Base-by-base conservation (phyloP, 2,329 filamentous ascomycete species). In the Berkeleyomyces rouxiae region DNA sequence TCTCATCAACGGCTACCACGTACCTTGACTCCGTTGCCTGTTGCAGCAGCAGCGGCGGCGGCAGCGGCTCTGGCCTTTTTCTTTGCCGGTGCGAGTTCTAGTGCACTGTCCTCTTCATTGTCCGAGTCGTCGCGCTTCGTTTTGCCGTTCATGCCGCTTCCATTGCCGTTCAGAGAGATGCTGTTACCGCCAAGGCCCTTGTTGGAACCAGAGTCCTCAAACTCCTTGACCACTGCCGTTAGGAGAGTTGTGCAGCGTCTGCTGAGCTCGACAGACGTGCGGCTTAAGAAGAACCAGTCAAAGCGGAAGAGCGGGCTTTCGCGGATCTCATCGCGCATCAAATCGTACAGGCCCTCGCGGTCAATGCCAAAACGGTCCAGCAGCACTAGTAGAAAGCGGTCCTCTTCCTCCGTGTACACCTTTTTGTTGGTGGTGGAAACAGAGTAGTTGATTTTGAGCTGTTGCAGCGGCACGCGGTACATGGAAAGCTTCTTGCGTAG, bases 351-450 rank as follows among this genome's bases (percentile, higher is more conserved):
- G 42, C 83, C 83, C 69, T 97, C 92, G 1, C 87, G 87, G 71
- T 99, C 95, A 43, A 99, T 85, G 5, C 95, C 93, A 68, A 90
- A 87, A 72, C 86, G 88, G 74, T 99, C 90, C 4, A 99, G 80
- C 75, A 96, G 86, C 59, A 99, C 92, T 42, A 99, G 80, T 61
- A 99, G 75, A 75, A 99, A 99, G 3, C 93, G 84, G 71, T 99
- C 93, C 73, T 99, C 93, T 71, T 99, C 93, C 72, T 99, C 95
- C 0, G 91, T 97, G 72, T 99, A 99, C 0, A 99, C 91, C 77
- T 99, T 99, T 78, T 99, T 99, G 82, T 99, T 99, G 7, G 95
- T 99, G 1, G 93, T 99, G 5, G 90, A 96, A 37, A 99, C 93
- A 0, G 91, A 96, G 74, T 99, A 99, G 76, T 96, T 97, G 77